These are phyloP conservation scores for Osmanthus fragrans DNA, from an alignment of 257 asterid species.

Conservation along the genomic window DNA sequence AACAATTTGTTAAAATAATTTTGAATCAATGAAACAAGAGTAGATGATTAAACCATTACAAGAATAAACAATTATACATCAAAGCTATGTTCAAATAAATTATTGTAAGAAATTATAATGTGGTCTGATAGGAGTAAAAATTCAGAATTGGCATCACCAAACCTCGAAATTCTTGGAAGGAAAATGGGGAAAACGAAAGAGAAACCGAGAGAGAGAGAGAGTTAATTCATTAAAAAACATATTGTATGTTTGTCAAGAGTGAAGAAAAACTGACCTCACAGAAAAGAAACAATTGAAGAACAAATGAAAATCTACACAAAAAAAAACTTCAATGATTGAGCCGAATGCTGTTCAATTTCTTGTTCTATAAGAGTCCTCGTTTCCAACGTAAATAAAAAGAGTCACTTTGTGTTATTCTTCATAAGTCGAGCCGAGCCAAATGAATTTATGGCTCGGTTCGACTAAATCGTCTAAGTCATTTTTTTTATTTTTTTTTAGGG, in stretches of 20 bases:
- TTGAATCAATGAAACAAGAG: background rate
- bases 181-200: background rate
- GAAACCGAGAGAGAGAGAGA: background rate
- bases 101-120: background rate
- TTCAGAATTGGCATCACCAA: background rate
- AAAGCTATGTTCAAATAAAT: background rate
- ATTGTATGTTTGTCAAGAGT: background rate
- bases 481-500: too few relatives aligned
- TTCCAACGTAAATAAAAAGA: background rate
- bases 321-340: background rate
- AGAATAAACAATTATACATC: background rate
- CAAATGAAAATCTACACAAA: background rate
- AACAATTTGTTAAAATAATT: background rate
- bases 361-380: background rate
- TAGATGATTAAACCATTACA: background rate
- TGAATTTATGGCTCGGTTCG: too few relatives aligned
- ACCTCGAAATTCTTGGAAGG: background rate
- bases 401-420: too few relatives aligned
- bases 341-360: background rate
- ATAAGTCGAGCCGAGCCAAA: too few relatives aligned
- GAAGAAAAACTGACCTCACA: background rate
- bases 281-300: background rate
- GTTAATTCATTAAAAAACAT: background rate
- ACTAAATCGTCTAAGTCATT: too few relatives aligned
- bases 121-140: background rate